Evolutionary conservation across 2,329 filamentous ascomycete genomes (phyloP).

Genomic region (Claviceps sp.): DNA sequence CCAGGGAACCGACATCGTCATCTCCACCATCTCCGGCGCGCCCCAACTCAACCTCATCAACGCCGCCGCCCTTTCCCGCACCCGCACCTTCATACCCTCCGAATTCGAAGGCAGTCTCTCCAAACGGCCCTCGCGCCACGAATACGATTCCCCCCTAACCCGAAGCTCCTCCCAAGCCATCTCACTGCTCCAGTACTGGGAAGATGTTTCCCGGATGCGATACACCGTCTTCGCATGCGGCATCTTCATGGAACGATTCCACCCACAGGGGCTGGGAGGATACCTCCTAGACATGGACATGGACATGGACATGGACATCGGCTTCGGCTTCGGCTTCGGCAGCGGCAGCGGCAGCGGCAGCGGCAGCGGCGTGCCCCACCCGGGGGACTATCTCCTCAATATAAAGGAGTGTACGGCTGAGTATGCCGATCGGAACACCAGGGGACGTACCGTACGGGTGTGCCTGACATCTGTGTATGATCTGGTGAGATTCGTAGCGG

Average conservation of each 20-base stretch:
- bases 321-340: too few relatives aligned
- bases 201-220: constrained; percentile 38
- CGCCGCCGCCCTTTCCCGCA: constrained; percentile 49
- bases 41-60: constrained; percentile 60
- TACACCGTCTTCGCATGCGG: constrained; percentile 64
- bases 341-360: too few relatives aligned
- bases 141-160: constrained; percentile 37
- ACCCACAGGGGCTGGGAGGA: constrained; percentile 48
- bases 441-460: constrained; percentile 38
- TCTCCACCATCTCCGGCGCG: constrained; percentile 56
- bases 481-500: constrained; percentile 55
- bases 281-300: constrained; percentile 27
- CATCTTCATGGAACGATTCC: constrained; percentile 63
- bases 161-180: constrained; percentile 44
- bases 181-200: constrained; percentile 40
- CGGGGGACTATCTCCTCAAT: too few relatives aligned
- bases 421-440: constrained; percentile 40
- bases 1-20: constrained; percentile 59
- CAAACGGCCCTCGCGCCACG: constrained; percentile 35
- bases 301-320: too few relatives aligned
- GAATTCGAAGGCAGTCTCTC: constrained; percentile 57
- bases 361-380: too few relatives aligned
- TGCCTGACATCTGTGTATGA: constrained; percentile 59
- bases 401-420: constrained; percentile 34
- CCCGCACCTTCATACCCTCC: constrained; percentile 58